Conservation (phyloP, 805 yeast species). For the Metschnikowia santaceciliae region DNA sequence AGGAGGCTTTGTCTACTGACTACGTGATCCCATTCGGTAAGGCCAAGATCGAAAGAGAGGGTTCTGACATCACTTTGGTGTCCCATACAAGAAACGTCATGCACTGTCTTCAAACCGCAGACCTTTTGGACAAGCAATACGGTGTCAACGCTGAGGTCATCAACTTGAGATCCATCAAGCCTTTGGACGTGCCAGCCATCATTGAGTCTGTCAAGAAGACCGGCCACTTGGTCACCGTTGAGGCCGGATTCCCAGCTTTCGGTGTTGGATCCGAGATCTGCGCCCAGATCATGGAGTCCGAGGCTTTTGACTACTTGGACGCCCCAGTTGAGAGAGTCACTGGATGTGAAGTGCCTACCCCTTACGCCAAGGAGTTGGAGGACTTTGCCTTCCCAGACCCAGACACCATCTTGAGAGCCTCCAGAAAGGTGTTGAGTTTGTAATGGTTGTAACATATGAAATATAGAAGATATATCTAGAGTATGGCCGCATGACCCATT, state of each 20-base stretch:
- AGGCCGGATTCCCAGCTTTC: constrained; percentile 96
- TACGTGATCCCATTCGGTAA: constrained; percentile 89
- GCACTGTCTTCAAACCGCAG: constrained; percentile 87
- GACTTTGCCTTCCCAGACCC: constrained; percentile 98
- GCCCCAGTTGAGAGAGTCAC: constrained; percentile 98
- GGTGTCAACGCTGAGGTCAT: constrained; percentile 90
- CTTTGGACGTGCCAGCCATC: constrained; percentile 85
- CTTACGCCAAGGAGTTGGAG: constrained; percentile 94
- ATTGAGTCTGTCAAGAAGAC: constrained; percentile 91
- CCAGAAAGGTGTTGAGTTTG: constrained; percentile 72
- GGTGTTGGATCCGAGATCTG: constrained; percentile 98
- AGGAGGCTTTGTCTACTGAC: constrained; percentile 85
- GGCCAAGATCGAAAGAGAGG: constrained; percentile 93
- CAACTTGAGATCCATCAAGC: constrained; percentile 95
- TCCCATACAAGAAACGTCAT: constrained; percentile 90
- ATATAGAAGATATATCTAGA: background rate
- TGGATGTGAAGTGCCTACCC: constrained; percentile 99
- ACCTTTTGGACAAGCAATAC: constrained; percentile 73
- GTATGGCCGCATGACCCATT: background rate
- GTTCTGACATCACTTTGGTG: constrained; percentile 84
- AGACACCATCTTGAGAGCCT: constrained; percentile 82
- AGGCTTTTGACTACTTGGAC: constrained; percentile 96
- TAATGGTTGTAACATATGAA: constrained; percentile 25
- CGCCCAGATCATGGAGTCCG: constrained; percentile 97
- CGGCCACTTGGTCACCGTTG: constrained; percentile 92